Base-by-base conservation (phyloP, 371 early-diverging fungal genomes). In the Mucor sp. region DNA sequence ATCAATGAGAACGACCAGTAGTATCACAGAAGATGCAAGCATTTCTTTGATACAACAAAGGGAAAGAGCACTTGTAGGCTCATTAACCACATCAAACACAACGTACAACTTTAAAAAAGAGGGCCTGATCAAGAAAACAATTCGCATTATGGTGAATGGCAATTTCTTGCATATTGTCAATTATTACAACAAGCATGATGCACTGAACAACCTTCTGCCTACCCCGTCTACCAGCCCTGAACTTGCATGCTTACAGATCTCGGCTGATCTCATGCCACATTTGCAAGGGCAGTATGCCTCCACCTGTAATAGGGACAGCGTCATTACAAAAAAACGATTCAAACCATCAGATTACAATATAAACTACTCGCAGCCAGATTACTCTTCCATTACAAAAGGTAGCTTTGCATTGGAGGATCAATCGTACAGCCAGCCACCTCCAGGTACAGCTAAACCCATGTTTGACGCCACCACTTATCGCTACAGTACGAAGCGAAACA, bases 51-150 rank as follows among this genome's bases (percentile, higher is more conserved):
- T 47, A 33, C 47, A 62, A 8, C 70, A 63, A 41, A 79, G 76
- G 53, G 89, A 89, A 60, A 82, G 86, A 11, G 86, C 86, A 15
- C 63, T 89, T 28, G 85, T 87, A 50, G 88, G 89, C 1, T 85
- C 85, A 53, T 63, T 88, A 15, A 89, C 85, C 47, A 62, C 70
- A 23, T 47, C 66, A 19, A 70, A 70, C n/a, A 86, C 83, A 67
- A 80, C 85, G 23, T 86, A 89, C 74, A 74, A 85, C 66, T 87
- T 92, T 68, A 92, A 91, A 67, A 88, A 90, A 57, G 84, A 89
- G 67, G 95, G 95, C 0, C 78, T 95, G 15, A 90, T 94, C 67
- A 95, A 95, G 70, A 93, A 93, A 75, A 89, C 95, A 9, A 87
- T 95, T 78, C 93, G 93, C 25, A 85, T 94, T 57, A 85, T 89